Base-by-base conservation (phyloP, 2,329 filamentous ascomycete genomes). In the Talaromyces funiculosus region DNA sequence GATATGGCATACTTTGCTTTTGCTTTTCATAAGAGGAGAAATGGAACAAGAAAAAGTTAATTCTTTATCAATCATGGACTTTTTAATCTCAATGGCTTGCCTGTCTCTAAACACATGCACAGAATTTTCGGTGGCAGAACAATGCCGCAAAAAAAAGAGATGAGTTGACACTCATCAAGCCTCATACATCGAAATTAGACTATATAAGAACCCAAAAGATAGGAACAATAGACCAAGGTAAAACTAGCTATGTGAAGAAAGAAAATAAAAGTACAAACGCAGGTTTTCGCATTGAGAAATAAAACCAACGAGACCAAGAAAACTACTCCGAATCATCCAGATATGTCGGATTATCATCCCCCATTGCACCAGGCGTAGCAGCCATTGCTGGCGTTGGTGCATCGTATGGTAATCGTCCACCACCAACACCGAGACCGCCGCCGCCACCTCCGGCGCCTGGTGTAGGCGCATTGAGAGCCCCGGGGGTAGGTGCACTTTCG, bases 401-500 rank as follows among this genome's bases (percentile, higher is more conserved):
- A 66, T 81, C 75, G 62, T 74, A 69, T 72, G 62, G 20, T 26
- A 33, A 42, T 37, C n/a, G n/a, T n/a, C 54, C 12, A 5, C 20
- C 18, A 35, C 42, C 33, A 3, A 20, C 45, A 33, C 14, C 5
- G 2, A 51, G 16, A 4, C 22, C 26, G 31, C 38, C 57, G 70
- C 74, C 73, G 10, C 65, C 64, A 12, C 68, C 67, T 45, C 57
- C 62, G 9, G 61, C 64, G 22, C 75, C 75, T 1, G 77, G 77
- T 2, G 77, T 79, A 9, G 77, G 77, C 2, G 77, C 77, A 60
- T 71, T 75, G 61, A 78, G 75, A 35, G 77, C 78, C 26, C 75
- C 78, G 12, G 80, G 79, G 0, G 77, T 79, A 9, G 77, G 76
- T 5, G 77, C 76, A 60, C 68, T 75, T 47, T 78, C 74, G 14